Evolutionary conservation across 257 asterid species (phyloP).

Genomic region (Plantago elongata): DNA sequence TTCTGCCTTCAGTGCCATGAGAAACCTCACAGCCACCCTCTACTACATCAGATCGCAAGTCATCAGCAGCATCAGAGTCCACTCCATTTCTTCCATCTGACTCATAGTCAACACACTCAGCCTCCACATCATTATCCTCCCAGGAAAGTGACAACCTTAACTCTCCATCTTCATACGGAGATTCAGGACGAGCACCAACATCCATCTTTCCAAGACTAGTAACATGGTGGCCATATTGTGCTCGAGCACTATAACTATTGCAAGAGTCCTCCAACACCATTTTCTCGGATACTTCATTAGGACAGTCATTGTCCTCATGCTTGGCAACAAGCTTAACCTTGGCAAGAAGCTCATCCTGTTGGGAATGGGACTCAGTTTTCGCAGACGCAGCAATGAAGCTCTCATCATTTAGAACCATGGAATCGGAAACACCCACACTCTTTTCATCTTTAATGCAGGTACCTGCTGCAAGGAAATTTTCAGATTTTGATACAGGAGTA

Average conservation of each 20-base stretch:
- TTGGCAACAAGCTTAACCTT: constrained; percentile 20
- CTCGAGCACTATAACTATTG: constrained; percentile 31
- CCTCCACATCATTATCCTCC: constrained; percentile 59
- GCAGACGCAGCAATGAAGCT: constrained; percentile 24
- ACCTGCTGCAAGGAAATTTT: constrained; percentile 32
- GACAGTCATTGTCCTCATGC: constrained; percentile 24
- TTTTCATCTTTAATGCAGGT: constrained; percentile 26
- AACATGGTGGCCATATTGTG: constrained; percentile 26
- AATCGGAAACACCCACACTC: constrained; percentile 22
- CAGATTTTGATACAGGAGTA: constrained; percentile 20
- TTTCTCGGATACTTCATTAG: constrained; percentile 21
- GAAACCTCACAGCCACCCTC: constrained; percentile 61
- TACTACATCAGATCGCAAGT: constrained; percentile 43
- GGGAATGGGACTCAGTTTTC: constrained; percentile 18
- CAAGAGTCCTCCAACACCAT: constrained; percentile 28
- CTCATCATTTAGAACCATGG: constrained; percentile 26
- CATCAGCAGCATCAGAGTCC: constrained; percentile 47
- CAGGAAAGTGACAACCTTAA: constrained; percentile 55
- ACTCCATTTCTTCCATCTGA: constrained; percentile 70
- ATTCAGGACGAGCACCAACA: constrained; percentile 52
- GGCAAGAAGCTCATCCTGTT: background rate
- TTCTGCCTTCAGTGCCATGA: constrained; percentile 35
- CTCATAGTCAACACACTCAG: constrained; percentile 68
- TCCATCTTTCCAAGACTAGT: constrained; percentile 28
- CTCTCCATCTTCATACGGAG: constrained; percentile 93